Base-by-base conservation (phyloP, 768 basidiomycete species). In the Strobilomyces confusus region DNA sequence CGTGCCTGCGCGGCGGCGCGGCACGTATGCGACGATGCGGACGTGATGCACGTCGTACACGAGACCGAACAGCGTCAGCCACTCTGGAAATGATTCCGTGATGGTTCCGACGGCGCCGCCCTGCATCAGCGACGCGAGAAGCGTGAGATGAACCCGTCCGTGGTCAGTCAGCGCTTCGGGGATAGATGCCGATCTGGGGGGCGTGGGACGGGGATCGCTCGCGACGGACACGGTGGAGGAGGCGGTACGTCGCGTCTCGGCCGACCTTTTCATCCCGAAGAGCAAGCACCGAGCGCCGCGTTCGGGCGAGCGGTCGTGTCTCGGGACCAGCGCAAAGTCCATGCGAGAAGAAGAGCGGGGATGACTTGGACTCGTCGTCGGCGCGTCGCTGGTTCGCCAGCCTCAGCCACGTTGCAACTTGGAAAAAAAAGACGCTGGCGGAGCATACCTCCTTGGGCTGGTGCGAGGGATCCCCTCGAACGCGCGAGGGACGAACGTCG, bases 1-100 rank as follows among this genome's bases (percentile, higher is more conserved):
- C 33, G 38, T 38, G 8, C 9, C 15, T n/a, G 40, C 13, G 46
- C 25, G 32, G 41, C 43, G 51, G 44, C n/a, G 44, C 13, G 66
- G 66, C 34, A 67, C 32, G 34, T 55, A 59, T 4, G 62, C 67
- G 34, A 64, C 20, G 38, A 67, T 53, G 17, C 55, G 57, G n/a
- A 64, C 22, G 22, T 36, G 57, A 43, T 51, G 55, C 0, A 38
- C 20, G 25, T 62, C 64, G 19, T 58, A 66, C n/a, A 56, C 8
- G 44, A 68, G 57, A 15, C 62, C 62, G 30, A 69, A 66, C 11
- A 64, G 43, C 0, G 67, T 47, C 23, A 67, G 40, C 67, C 66
- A 64, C 42, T 69, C 64, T 14, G 66, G 66, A 46, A 62, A 57
- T 41, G 51, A 19, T 40, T 30, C 29, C 1, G 43, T 25, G 37